phyloP scores from a whole-genome alignment of 2,329 filamentous ascomycete genomes.

The Aspergillus sp. region DNA sequence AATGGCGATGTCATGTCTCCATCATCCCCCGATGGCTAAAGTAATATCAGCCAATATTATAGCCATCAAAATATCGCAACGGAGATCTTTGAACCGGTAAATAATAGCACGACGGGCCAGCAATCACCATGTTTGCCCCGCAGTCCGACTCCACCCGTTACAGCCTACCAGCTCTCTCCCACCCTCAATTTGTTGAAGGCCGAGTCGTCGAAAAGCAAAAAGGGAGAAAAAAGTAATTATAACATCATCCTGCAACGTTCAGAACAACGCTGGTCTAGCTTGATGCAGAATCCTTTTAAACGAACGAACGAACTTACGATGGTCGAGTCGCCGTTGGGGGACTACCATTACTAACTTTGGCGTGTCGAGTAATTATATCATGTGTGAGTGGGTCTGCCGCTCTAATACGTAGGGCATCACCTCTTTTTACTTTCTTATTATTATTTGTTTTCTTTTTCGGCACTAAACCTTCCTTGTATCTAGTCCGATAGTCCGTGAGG shows the following conservation, averaged over 20 bases:
- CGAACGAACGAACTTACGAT: not conserved
- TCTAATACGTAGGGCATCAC: not conserved
- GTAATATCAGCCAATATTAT: not conserved
- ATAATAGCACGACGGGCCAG: not conserved
- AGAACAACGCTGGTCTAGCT: not conserved
- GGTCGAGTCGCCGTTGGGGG: not conserved
- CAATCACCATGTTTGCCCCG: slow-evolving; percentile 5
- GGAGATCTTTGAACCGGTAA: not conserved
- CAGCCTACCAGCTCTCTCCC: not conserved
- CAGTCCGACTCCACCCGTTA: slow-evolving; percentile 1
- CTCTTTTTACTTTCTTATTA: no score
- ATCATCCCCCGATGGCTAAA: not conserved
- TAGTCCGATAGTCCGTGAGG: not conserved
- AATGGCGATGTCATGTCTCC: slow-evolving; percentile 7
- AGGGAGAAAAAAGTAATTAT: not conserved
- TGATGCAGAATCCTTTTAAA: not conserved
- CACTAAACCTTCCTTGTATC: not conserved
- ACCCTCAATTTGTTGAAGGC: not conserved
- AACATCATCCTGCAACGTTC: not conserved
- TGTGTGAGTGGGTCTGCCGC: not conserved
- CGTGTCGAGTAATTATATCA: not conserved
- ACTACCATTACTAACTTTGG: not conserved
- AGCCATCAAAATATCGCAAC: not conserved
- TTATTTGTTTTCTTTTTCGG: not conserved
- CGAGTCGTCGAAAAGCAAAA: not conserved